A percentile compares a stretch with the other conserved stretches of the same genome.
phyloP scores from a whole-genome alignment of 768 basidiomycete genomes.

The Tylopilus sp. region DNA sequence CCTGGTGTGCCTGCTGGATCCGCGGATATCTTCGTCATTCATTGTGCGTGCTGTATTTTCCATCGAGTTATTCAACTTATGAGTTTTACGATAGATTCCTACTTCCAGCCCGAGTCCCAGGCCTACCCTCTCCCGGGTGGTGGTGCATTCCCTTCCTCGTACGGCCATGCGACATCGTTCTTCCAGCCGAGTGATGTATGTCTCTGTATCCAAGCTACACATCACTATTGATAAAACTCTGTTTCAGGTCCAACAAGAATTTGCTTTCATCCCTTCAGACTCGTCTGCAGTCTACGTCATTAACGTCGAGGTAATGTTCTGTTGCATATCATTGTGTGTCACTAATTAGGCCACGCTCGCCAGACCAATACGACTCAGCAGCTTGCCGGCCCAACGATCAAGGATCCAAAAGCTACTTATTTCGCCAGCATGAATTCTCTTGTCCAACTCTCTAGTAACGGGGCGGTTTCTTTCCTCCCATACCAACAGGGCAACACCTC shows the following conservation, averaged over 20 bases:
- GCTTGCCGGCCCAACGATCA: conserved; percentile 54
- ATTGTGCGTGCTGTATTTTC: conserved; percentile 53
- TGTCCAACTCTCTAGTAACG: conserved; percentile 64
- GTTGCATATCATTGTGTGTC: background rate
- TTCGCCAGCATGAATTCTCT: conserved; percentile 59
- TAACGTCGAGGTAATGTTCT: conserved; percentile 53
- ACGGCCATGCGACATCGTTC: conserved; percentile 69
- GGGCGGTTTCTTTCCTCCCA: conserved; percentile 57
- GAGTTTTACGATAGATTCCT: conserved; percentile 49
- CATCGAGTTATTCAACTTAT: background rate
- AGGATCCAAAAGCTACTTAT: conserved; percentile 60
- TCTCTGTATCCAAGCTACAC: background rate
- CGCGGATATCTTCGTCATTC: conserved; percentile 81
- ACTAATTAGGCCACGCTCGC: conserved; percentile 4
- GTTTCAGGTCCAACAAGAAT: conserved; percentile 61
- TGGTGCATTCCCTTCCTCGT: conserved; percentile 57
- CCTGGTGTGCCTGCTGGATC: conserved; percentile 64
- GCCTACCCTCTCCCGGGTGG: conserved; percentile 47
- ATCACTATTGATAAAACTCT: background rate
- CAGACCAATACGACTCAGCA: conserved; percentile 63
- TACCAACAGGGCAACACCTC: conserved; percentile 45
- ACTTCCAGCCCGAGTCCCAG: conserved; percentile 72
- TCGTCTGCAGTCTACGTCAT: conserved; percentile 69
- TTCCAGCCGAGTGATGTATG: conserved; percentile 55
- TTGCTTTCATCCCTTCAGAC: conserved; percentile 77